These are phyloP conservation scores for Lactarius sp. DNA, from an alignment of 768 basidiomycete species.

Conservation along the genomic window DNA sequence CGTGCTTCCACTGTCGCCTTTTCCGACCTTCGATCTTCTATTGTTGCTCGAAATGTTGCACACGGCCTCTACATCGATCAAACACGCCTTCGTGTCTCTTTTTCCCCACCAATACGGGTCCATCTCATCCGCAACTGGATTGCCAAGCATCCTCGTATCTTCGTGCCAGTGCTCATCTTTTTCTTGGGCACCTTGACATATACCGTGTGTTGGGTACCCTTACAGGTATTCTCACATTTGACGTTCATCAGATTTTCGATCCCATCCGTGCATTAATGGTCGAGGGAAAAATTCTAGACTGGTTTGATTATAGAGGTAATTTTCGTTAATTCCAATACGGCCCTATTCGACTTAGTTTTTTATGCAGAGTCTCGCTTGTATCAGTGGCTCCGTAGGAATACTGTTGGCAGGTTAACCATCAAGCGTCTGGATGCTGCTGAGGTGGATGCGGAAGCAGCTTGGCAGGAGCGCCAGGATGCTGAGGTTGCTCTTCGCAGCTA, in stretches of 20 bases:
- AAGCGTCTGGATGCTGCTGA: constrained; percentile 26
- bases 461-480: constrained; percentile 84
- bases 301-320: constrained; percentile 76
- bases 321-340: not conserved
- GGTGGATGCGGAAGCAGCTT: constrained; percentile 43
- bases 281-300: constrained; percentile 72
- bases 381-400: constrained; percentile 66
- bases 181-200: constrained; percentile 88
- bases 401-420: constrained; percentile 48
- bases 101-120: constrained; percentile 59
- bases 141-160: constrained; percentile 79
- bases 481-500: constrained; percentile 62
- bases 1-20: constrained; percentile 66
- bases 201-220: constrained; percentile 47
- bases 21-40: constrained; percentile 58
- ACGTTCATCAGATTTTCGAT: constrained; percentile 72
- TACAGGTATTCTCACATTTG: not conserved
- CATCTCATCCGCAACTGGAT: constrained; percentile 76
- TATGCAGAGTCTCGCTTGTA: constrained; percentile 63
- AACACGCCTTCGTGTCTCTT: constrained; percentile 51
- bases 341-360: not conserved
- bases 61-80: constrained; percentile 48
- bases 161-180: constrained; percentile 76
- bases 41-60: constrained; percentile 77
- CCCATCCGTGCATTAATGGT: constrained; percentile 84